Conservation (phyloP, 345 rosid species). For the Salix purpurea region DNA sequence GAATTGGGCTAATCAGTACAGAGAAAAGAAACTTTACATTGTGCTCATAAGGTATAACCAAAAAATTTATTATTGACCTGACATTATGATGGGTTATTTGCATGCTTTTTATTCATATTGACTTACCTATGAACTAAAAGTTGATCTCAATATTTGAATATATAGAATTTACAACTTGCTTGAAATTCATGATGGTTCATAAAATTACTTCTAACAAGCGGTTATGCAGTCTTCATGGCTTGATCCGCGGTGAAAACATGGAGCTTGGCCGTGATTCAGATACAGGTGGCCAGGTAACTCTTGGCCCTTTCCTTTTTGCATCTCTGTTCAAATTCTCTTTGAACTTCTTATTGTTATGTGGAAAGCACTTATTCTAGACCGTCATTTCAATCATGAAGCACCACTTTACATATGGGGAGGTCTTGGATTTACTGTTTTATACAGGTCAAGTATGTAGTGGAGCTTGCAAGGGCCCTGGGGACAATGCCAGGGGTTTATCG, state of each 20-base stretch:
- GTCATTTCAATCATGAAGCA: background rate
- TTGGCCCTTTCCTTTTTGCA: conserved; percentile 1
- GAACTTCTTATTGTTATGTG: background rate
- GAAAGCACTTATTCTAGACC: background rate
- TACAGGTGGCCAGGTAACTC: conserved; percentile 78
- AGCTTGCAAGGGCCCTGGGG: conserved; percentile 82
- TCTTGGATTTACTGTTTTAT: conserved; percentile 5
- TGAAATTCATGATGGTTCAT: background rate
- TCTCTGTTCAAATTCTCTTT: background rate
- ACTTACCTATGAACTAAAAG: background rate
- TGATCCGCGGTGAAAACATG: conserved; percentile 83
- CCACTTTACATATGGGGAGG: background rate
- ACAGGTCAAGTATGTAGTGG: conserved; percentile 83
- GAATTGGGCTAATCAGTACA: conserved; percentile 66
- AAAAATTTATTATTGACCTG: background rate
- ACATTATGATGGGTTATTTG: conserved; percentile 3
- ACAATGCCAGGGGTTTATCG: conserved; percentile 85
- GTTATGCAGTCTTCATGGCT: conserved; percentile 50
- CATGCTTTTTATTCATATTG: conserved; percentile 1
- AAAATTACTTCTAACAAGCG: conserved; percentile 7
- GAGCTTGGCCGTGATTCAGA: conserved; percentile 90
- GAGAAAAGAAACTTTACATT: conserved; percentile 66
- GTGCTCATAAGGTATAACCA: conserved; percentile 58
- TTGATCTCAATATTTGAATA: background rate
- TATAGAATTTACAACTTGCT: background rate